Evolutionary conservation across 2,329 filamentous ascomycete species (phyloP).

Genomic region (Coniochaeta sp.): DNA sequence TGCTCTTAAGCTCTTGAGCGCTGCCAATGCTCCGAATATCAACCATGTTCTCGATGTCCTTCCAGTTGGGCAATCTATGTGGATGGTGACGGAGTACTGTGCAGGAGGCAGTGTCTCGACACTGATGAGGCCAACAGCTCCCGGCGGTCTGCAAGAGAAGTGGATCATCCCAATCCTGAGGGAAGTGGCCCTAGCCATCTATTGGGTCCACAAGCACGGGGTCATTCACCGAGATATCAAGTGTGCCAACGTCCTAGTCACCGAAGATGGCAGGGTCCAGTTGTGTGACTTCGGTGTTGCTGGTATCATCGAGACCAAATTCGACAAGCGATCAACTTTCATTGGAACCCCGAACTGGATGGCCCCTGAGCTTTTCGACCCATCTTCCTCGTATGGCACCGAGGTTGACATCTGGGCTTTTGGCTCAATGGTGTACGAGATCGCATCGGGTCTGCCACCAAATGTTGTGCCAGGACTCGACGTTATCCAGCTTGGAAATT

Average conservation of each 20-base stretch:
- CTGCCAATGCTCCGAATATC: constrained; percentile 69
- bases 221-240: constrained; percentile 68
- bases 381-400: constrained; percentile 57
- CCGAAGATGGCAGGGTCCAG: constrained; percentile 68
- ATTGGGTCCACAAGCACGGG: constrained; percentile 60
- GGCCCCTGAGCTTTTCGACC: constrained; percentile 70
- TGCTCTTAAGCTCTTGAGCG: constrained; percentile 64
- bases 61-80: constrained; percentile 70
- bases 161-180: constrained; percentile 62
- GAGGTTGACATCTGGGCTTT: constrained; percentile 82
- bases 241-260: constrained; percentile 73
- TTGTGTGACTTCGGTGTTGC: constrained; percentile 82
- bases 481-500: constrained; percentile 43
- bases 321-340: constrained; percentile 71
- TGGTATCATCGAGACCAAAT: constrained; percentile 66
- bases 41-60: constrained; percentile 76
- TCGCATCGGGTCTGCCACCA: constrained; percentile 70
- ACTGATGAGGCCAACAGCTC: constrained; percentile 55
- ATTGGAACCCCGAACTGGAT: constrained; percentile 83
- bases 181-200: constrained; percentile 58
- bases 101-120: constrained; percentile 76
- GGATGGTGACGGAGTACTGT: constrained; percentile 84
- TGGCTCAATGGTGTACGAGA: constrained; percentile 73
- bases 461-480: constrained; percentile 51
- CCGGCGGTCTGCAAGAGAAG: constrained; percentile 58